phyloP scores from a whole-genome alignment of 306 rosid genomes.

The Vicia sativa region DNA sequence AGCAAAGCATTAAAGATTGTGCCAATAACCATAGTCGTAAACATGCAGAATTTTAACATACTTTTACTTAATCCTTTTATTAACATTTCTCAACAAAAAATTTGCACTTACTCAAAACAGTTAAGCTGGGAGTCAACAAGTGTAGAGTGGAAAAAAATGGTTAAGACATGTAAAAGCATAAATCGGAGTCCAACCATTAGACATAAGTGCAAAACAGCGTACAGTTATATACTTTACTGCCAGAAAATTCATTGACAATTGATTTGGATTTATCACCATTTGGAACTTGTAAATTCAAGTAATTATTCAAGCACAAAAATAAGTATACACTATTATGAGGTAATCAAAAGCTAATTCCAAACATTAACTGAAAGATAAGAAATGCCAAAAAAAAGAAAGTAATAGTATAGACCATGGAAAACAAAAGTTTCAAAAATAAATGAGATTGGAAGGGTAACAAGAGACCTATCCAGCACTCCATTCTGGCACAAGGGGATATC shows the following conservation, averaged over 20 bases:
- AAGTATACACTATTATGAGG: background rate
- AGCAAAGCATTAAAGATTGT: slow-evolving; percentile 24
- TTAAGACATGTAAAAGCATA: background rate
- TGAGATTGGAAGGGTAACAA: slow-evolving; percentile 43
- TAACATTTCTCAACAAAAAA: slow-evolving; percentile 24
- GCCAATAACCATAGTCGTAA: background rate
- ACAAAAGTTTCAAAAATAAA: slow-evolving; percentile 25
- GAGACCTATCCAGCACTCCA: slow-evolving; percentile 99
- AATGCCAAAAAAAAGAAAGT: slow-evolving; percentile 15
- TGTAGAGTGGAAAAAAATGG: background rate
- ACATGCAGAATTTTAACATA: background rate
- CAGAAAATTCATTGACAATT: slow-evolving; percentile 19
- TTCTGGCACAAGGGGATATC: slow-evolving; percentile 99
- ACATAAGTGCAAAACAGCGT: slow-evolving; percentile 12
- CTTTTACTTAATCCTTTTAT: slow-evolving; percentile 26
- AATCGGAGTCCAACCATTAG: slow-evolving; percentile 1
- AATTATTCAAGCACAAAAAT: slow-evolving; percentile 13
- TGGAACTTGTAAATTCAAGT: slow-evolving; percentile 24
- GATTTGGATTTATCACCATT: slow-evolving; percentile 15
- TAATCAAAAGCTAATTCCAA: slow-evolving; percentile 22
- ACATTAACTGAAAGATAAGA: slow-evolving; percentile 29
- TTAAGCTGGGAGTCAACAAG: slow-evolving; percentile 11
- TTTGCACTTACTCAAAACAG: background rate
- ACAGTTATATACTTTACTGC: slow-evolving; percentile 3
- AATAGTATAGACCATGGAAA: slow-evolving; percentile 26